Conservation (phyloP, 129 eudicot genomes). For the Daucus carota region DNA sequence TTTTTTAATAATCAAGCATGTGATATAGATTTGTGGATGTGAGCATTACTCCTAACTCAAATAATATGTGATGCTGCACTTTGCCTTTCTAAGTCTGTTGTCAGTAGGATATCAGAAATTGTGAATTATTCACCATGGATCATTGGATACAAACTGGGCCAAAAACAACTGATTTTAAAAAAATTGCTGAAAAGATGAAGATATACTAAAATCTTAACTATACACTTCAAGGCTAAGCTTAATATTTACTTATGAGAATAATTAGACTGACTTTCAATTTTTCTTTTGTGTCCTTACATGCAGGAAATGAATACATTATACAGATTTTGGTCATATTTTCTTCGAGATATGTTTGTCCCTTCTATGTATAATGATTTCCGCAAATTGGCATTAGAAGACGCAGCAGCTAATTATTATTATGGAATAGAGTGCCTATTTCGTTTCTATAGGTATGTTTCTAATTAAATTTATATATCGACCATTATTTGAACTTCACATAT, state of each 20-base stretch:
- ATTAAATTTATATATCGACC: not conserved
- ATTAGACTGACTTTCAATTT: not conserved
- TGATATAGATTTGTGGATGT: not conserved
- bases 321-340: constrained; percentile 90
- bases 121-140: not conserved
- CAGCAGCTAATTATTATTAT: constrained; percentile 65
- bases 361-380: constrained; percentile 83
- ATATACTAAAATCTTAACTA: not conserved
- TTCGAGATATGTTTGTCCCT: constrained; percentile 65
- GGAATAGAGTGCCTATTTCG: constrained; percentile 88
- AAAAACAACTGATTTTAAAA: not conserved
- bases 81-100: not conserved
- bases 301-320: constrained; percentile 98
- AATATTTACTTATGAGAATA: not conserved
- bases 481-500: not conserved
- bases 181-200: not conserved
- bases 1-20: not conserved
- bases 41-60: not conserved
- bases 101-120: not conserved
- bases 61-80: not conserved
- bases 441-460: constrained; percentile 56
- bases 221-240: not conserved
- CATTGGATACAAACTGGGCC: not conserved
- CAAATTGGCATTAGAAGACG: constrained; percentile 85
- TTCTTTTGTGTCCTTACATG: constrained; percentile 15